phyloP scores from a whole-genome alignment of 2,329 filamentous ascomycete species.

The Xylariomycetidae sp. region DNA sequence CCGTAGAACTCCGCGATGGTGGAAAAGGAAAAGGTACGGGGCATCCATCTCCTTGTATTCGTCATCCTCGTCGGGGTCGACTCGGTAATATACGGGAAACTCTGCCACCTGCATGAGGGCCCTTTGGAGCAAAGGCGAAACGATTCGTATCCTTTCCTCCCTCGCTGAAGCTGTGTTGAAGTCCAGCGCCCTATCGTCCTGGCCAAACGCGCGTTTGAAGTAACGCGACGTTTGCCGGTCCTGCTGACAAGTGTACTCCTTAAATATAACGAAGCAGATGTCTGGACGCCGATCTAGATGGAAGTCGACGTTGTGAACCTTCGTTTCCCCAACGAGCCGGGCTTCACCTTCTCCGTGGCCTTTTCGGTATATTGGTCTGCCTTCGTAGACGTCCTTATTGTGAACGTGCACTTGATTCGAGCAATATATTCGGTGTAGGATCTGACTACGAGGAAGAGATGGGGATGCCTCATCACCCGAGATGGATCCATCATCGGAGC shows the following conservation, averaged over 20 bases:
- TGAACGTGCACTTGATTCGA: neutral
- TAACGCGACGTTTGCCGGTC: too few species aligned
- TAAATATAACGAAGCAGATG: conserved; percentile 3
- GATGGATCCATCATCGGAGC: neutral
- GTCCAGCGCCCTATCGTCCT: too few species aligned
- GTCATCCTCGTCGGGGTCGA: neutral
- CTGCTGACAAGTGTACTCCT: conserved; percentile 1
- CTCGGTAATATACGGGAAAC: neutral
- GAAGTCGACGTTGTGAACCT: neutral
- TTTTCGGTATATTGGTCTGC: neutral
- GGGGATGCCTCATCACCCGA: neutral
- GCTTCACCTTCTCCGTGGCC: neutral
- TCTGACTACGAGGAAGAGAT: neutral
- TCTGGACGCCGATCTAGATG: conserved; percentile 1
- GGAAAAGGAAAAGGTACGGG: conserved; percentile 1
- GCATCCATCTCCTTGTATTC: conserved; percentile 1
- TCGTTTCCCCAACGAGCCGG: neutral
- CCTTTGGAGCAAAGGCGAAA: neutral
- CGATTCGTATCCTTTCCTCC: neutral
- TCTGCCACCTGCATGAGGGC: conserved; percentile 1
- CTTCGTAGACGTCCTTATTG: neutral
- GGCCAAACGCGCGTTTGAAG: too few species aligned
- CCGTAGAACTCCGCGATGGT: neutral
- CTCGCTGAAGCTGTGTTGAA: neutral
- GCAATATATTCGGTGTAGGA: conserved; percentile 2